Base-by-base conservation (phyloP, 2,329 filamentous ascomycete genomes). In the Monilinia aucupariae region DNA sequence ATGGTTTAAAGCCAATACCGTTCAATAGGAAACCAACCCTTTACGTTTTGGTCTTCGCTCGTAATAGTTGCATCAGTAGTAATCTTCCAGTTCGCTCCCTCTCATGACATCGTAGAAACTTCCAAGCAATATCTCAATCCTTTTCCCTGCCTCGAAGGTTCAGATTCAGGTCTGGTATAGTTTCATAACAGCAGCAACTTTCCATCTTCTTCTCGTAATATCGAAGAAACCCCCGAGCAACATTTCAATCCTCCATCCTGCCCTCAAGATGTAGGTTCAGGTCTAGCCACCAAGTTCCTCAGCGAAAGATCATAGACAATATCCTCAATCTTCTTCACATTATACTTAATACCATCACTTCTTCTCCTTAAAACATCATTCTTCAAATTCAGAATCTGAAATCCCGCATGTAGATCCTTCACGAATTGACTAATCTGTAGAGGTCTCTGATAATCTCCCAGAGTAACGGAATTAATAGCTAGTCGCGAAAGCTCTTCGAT, bases 291-390 rank as follows among this genome's bases (percentile, higher is more conserved):
- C 72, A 97, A 76, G 58, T 94, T 93, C 64, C 94, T 84, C 73
- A 99, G 78, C 30, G 90, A 93, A 63, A 99, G 79, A 75, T 99
- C 94, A 73, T 99, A 99, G 58, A 97, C 93, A 15, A 99, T 92
- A 74, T 97, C 94, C 80, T 99, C 94, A 15, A 97, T 91, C 75
- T 96, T 93, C 82, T 97, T 99, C 72, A 99, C 91, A 71, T 89
- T 88, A 74, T 99, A 99, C 81, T 99, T 99, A 76, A 99, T 89
- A 6, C 88, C 89, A 77, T 99, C 94, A 62, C 91, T 91, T 66
- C 91, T 84, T 78, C 92, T 91, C 64, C 94, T 84, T 72, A 99
- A 78, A 27, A 87, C 86, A 75, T 99, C 94, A 72, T 99, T 99
- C 82, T 97, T 97, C 70, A 99, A 81, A 75, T 99, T 99, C 69